Base-by-base conservation (phyloP, 129 eudicot species). In the Ambrosia trifida region DNA sequence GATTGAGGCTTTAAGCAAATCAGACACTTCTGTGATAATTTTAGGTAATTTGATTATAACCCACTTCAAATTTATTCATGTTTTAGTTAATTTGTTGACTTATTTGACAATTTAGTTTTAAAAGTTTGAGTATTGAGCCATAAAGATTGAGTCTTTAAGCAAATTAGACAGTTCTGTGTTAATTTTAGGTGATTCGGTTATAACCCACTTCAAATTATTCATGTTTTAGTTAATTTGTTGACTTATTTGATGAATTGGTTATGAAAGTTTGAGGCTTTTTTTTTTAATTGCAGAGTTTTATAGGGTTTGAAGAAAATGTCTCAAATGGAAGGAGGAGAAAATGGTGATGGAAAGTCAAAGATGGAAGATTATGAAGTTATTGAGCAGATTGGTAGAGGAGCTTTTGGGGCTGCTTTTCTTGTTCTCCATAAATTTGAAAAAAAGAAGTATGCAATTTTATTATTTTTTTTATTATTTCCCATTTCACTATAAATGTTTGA, bases 361-460 rank as follows among this genome's bases (percentile, higher is more conserved):
- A 82, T 94, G 91, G 97, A 88, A 41, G 96, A 84, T 49, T 95
- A 95, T 76, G 89, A 95, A 83, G 94, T 90, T 24, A 84, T 90
- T 35, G 97, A 95, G 87, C 99, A 90, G 89, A 90, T 95, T 88
- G 99, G 99, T 20, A 90, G 94, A 86, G 97, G 99, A 4, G 84
- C 94, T 65, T 88, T 90, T 79, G 97, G 97, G 44, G 88, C 95
- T 64, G 93, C 96, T 64, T 94, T 83, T 85, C 87, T 94, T 80
- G 98, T 94, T 68, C 90, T 94, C 36, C 95, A 94, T 79, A 89
- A 85, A 76, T 53, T 35, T 70, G 97, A 94, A 78, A 86, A 89
- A 47, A 85, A 79, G 74, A 94, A 85, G 98, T 94, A 83, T 11
- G 79, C 62, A 30, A 60, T 50, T 56, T 10, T 14, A 5, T 40